Evolutionary conservation across 768 basidiomycete genomes (phyloP).

Genomic region (Podaxis sp.): DNA sequence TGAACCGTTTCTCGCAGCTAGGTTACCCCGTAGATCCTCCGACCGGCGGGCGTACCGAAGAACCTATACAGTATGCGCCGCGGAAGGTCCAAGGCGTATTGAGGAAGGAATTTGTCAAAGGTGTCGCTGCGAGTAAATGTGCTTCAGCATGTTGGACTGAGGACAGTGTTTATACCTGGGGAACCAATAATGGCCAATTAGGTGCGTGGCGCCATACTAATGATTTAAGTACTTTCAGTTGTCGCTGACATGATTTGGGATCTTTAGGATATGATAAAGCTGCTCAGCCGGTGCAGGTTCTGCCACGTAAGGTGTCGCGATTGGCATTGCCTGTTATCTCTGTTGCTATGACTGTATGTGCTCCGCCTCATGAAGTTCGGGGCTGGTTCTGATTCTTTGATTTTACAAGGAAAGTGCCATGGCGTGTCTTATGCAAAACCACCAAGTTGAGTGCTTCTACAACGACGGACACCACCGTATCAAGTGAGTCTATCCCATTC

Average conservation of each 20-base stretch:
- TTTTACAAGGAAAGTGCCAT: slow-evolving; percentile 70
- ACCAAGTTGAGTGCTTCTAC: slow-evolving; percentile 84
- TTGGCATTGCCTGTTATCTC: slow-evolving; percentile 68
- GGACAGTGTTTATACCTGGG: slow-evolving; percentile 81
- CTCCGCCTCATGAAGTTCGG: background rate
- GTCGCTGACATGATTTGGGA: background rate
- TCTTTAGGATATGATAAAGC: slow-evolving; percentile 71
- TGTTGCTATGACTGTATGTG: slow-evolving; percentile 71
- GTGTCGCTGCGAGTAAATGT: slow-evolving; percentile 83
- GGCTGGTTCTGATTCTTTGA: background rate
- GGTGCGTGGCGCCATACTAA: slow-evolving; percentile 43
- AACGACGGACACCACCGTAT: slow-evolving; percentile 77
- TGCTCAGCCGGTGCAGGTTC: slow-evolving; percentile 70
- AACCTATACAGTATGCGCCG: slow-evolving; percentile 75
- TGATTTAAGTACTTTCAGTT: background rate
- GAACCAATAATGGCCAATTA: slow-evolving; percentile 89
- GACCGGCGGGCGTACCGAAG: slow-evolving; percentile 50
- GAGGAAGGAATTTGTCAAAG: slow-evolving; percentile 75
- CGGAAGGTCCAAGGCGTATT: slow-evolving; percentile 72
- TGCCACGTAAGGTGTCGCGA: slow-evolving; percentile 80
- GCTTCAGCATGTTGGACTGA: slow-evolving; percentile 90
- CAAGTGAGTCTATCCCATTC: slow-evolving; percentile 41
- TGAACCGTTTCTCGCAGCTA: slow-evolving; percentile 86
- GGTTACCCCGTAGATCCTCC: slow-evolving; percentile 77
- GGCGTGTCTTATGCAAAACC: slow-evolving; percentile 73